phyloP scores from a whole-genome alignment of 2,329 filamentous ascomycete species.

The Atkinsonella hypoxylon region DNA sequence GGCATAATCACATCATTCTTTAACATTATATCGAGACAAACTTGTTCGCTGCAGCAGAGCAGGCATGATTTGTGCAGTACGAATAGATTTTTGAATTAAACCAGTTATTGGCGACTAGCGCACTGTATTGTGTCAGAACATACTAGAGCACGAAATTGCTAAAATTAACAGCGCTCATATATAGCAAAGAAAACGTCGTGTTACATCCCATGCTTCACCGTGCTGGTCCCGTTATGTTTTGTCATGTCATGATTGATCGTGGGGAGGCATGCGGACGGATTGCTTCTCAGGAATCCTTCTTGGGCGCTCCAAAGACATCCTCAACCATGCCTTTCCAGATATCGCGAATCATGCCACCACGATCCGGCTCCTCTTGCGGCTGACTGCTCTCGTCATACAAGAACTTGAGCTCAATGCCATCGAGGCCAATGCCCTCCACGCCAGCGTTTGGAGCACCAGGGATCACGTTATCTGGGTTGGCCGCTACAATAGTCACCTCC shows the following conservation, averaged over 20 bases:
- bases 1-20: too few relatives aligned
- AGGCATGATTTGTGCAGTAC: not conserved
- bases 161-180: conserved; percentile 4
- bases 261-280: not conserved
- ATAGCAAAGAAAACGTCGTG: not conserved
- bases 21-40: too few relatives aligned
- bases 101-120: not conserved
- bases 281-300: conserved; percentile 9
- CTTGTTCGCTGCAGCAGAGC: not conserved
- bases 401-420: conserved; percentile 44
- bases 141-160: conserved; percentile 1
- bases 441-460: conserved; percentile 40
- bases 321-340: conserved; percentile 47
- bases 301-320: conserved; percentile 23
- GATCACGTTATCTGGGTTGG: conserved; percentile 40
- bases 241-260: too few relatives aligned
- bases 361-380: conserved; percentile 17
- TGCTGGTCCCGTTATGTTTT: too few relatives aligned
- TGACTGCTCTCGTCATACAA: conserved; percentile 25
- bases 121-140: conserved; percentile 1
- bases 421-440: conserved; percentile 45
- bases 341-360: conserved; percentile 37
- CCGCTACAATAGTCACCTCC: conserved; percentile 43
- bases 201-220: not conserved
- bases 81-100: not conserved